Evolutionary conservation across 2,329 filamentous ascomycete genomes (phyloP), one percentile per base, ranked within the genome.

Genomic region (Colletotrichum spinosum): DNA sequence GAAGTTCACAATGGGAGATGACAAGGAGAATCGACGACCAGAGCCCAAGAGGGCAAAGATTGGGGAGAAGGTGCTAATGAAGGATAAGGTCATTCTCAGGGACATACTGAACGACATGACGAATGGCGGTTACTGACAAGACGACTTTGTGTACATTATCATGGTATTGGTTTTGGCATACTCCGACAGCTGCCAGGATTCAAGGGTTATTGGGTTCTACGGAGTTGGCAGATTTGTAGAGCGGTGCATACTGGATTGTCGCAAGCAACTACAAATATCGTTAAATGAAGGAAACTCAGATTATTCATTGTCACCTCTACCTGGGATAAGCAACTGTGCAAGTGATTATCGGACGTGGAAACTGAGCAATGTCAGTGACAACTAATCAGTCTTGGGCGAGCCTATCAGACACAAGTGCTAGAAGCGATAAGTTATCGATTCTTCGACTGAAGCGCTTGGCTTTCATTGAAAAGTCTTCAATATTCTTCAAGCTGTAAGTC

Each of bases 91-190:
- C 41, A 84, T 97, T 60, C 82, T 94, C 73, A 86, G 87, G 73
- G 91, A 95, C 81, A 89, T 97, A 69, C 82, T 94, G 71, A 93
- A 96, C 78, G 92, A 94, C 69, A 81, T 88, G 78, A 84, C 78
- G 57, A 78, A 81, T 62, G 80, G 80, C 70, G 78, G 74, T 72
- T 81, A 77, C 73, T 78, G 60, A 68, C 45, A 48, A 25, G 25
- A 25, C 25, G 25, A 25, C 25, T 25, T 25, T 60, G 52, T 46
- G 42, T 34, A 39, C 46, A 17, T 10, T 34, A 10, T 62, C 67
- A 63, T 56, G 63, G 62, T 58, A 59, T 49, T 57, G 48, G 58
- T 34, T 57, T 53, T 10, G 35, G 34, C 8, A 34, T 37, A 34
- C 33, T 38, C 9, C 33, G 44, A 44, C n/a, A 38, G 15, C 39